Conservation (phyloP, 2,329 filamentous ascomycete genomes). For the Aplosporella prunicola region DNA sequence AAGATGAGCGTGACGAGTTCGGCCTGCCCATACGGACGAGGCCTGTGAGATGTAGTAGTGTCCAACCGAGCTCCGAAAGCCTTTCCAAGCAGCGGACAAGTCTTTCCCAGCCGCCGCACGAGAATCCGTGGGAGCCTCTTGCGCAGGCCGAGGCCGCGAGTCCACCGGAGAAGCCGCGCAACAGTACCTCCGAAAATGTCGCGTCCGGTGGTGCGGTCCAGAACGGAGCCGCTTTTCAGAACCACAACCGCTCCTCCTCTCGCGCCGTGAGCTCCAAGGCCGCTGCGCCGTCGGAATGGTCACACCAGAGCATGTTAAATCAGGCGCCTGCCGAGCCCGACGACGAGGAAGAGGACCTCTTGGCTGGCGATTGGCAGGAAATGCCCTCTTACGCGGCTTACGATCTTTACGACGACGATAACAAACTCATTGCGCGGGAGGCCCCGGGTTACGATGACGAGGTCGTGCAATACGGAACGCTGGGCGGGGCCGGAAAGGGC, state of each 20-base stretch:
- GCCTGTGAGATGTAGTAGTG: slow-evolving; percentile 18
- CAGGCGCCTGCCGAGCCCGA: slow-evolving; percentile 40
- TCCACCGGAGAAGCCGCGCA: neutral
- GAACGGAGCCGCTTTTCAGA: neutral
- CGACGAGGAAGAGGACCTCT: slow-evolving; percentile 51
- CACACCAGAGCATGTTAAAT: slow-evolving; percentile 77
- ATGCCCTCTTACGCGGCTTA: slow-evolving; percentile 93
- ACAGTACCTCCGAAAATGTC: no score
- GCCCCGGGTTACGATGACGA: slow-evolving; percentile 60
- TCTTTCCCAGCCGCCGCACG: slow-evolving; percentile 13
- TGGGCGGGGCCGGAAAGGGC: slow-evolving; percentile 85
- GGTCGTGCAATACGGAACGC: slow-evolving; percentile 59
- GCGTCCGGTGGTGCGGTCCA: no score
- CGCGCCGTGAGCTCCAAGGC: slow-evolving; percentile 10
- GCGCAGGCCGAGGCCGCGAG: no score
- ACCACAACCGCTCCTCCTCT: neutral
- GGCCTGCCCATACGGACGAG: slow-evolving; percentile 51
- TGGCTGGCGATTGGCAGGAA: slow-evolving; percentile 70
- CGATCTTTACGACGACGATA: slow-evolving; percentile 92
- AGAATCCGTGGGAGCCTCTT: slow-evolving; percentile 3
- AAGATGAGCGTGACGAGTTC: slow-evolving; percentile 57
- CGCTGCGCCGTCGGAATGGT: slow-evolving; percentile 64
- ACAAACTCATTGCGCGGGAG: slow-evolving; percentile 75
- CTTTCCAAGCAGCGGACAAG: slow-evolving; percentile 15
- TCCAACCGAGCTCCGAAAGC: no score